Conservation (phyloP, 1,284 basidiomycete species). For the Heterobasidion irregulare region DNA sequence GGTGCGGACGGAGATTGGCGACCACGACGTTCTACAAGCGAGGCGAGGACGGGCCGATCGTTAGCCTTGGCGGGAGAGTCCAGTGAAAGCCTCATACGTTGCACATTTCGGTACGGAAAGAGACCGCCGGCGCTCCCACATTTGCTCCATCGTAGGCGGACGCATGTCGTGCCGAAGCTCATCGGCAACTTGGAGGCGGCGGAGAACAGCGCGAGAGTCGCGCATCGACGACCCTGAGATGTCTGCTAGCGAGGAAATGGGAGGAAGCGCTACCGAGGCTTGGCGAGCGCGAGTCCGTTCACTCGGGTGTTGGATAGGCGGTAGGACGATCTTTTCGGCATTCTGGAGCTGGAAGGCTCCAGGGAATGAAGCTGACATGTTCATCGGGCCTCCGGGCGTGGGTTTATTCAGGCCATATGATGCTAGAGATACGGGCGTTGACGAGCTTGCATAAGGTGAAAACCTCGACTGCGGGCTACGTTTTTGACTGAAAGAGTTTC, state of each 20-base stretch:
- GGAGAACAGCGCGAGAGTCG: slow-evolving; percentile 10
- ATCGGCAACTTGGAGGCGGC: slow-evolving; percentile 7
- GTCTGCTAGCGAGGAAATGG: slow-evolving; percentile 9
- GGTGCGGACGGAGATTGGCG: neutral
- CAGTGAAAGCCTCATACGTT: neutral
- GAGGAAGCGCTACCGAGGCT: slow-evolving; percentile 7
- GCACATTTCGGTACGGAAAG: slow-evolving; percentile 5
- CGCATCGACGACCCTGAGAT: neutral
- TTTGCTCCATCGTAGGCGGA: slow-evolving; percentile 1
- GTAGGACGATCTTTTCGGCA: slow-evolving; percentile 37
- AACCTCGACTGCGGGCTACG: slow-evolving; percentile 21
- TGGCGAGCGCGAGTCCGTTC: slow-evolving; percentile 1
- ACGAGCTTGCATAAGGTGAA: slow-evolving; percentile 33
- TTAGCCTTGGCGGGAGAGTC: neutral
- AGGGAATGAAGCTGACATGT: slow-evolving; percentile 3
- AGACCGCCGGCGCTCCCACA: slow-evolving; percentile 6
- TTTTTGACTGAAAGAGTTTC: slow-evolving; percentile 4
- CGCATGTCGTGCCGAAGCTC: neutral
- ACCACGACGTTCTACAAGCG: neutral
- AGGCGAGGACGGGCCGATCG: neutral
- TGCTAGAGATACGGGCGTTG: slow-evolving; percentile 12
- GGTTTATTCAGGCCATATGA: slow-evolving; percentile 9
- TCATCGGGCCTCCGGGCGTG: slow-evolving; percentile 9
- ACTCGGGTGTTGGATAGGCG: slow-evolving; percentile 37
- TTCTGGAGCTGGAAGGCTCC: slow-evolving; percentile 4